These are phyloP conservation scores for Wickerhamiella siamensis DNA, from an alignment of 805 yeast genomes.

Conservation along the genomic window DNA sequence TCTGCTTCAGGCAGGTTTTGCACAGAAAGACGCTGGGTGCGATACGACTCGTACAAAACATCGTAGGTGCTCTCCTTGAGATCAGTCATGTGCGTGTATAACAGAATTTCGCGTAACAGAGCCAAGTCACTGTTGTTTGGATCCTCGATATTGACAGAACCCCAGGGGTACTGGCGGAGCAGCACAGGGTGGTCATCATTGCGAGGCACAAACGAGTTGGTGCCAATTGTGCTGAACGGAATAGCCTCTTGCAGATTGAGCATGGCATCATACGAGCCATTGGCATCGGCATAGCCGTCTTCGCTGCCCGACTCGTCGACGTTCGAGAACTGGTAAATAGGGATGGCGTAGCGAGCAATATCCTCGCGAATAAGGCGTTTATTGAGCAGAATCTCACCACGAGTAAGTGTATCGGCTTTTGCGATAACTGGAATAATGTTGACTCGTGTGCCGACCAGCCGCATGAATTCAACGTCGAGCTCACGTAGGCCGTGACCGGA, in stretches of 20 bases:
- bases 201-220: conserved; percentile 18
- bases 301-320: conserved; percentile 35
- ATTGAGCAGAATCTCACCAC: conserved; percentile 58
- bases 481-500: conserved; percentile 45
- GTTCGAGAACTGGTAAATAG: conserved; percentile 60
- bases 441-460: conserved; percentile 60
- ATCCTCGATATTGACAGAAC: conserved; percentile 44
- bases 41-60: conserved; percentile 70
- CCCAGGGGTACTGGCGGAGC: conserved; percentile 49
- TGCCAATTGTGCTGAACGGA: conserved; percentile 55
- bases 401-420: conserved; percentile 74
- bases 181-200: conserved; percentile 27
- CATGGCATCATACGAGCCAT: conserved; percentile 4
- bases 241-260: conserved; percentile 37
- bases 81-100: conserved; percentile 75
- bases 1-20: conserved; percentile 32
- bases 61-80: conserved; percentile 83
- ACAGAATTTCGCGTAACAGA: conserved; percentile 59
- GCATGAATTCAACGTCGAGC: conserved; percentile 65
- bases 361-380: conserved; percentile 66
- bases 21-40: conserved; percentile 64
- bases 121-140: conserved; percentile 70
- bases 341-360: conserved; percentile 52
- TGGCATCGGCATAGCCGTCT: conserved; percentile 43
- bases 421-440: conserved; percentile 78